Evolutionary conservation across 129 eudicot species (phyloP).

Genomic region (Lactuca sativa): DNA sequence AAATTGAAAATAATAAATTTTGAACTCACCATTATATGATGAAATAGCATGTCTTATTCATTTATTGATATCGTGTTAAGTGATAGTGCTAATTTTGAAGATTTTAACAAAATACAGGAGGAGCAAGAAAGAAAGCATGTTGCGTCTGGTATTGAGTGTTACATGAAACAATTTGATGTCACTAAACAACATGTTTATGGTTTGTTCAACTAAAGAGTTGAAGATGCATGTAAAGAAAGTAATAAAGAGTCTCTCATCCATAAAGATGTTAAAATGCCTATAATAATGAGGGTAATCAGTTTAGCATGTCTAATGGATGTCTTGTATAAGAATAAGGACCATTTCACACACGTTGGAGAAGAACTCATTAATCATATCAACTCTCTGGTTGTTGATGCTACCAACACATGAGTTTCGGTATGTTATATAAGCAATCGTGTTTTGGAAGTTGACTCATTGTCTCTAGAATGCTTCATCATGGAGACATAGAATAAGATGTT

Average conservation of each 20-base stretch:
- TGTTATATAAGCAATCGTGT: no score
- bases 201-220: slow-evolving; percentile 18
- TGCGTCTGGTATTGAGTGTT: slow-evolving; percentile 3
- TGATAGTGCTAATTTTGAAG: background rate
- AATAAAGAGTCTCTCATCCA: slow-evolving; percentile 14
- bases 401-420: background rate
- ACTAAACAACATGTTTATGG: slow-evolving; percentile 15
- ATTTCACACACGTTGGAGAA: slow-evolving; percentile 26
- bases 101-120: background rate
- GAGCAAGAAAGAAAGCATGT: slow-evolving; percentile 19
- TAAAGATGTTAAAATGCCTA: background rate
- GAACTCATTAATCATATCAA: slow-evolving; percentile 6
- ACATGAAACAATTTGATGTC: slow-evolving; percentile 6
- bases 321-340: slow-evolving; percentile 23
- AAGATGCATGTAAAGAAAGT: slow-evolving; percentile 42
- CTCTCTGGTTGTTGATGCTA: slow-evolving; percentile 14
- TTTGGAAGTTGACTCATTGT: no score
- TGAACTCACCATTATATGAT: no score
- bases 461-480: no score
- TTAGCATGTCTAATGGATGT: slow-evolving; percentile 26
- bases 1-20: no score
- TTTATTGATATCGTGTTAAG: no score
- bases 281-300: slow-evolving; percentile 17
- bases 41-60: no score
- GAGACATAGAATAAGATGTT: no score